Base-by-base conservation (phyloP, 495 filamentous ascomycete genomes). In the Penicillium turbatum region DNA sequence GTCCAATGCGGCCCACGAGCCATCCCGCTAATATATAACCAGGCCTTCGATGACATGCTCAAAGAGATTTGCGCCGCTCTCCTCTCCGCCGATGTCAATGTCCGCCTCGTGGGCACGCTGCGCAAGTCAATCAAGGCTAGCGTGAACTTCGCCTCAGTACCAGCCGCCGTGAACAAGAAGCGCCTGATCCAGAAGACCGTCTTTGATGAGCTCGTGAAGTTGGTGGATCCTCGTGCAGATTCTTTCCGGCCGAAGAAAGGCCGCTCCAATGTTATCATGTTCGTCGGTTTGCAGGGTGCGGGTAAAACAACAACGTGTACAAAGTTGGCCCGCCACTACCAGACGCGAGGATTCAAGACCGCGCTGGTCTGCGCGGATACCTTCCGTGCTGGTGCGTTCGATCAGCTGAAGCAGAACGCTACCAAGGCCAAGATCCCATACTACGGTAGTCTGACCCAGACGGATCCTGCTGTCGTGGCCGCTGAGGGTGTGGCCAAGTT, bases 381-480 rank as follows among this genome's bases (percentile, higher is more conserved):
- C 31, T 99, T 99, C 76, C 89, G 93, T 65, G 93, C 93, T 27
- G 93, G 93, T 71, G 93, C 93, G 37, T 99, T 97, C 62, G 93
- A 99, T 66, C 93, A 99, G 74, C 74, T 99, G 59, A 99, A 97
- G 68, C 93, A 99, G 70, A 99, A 97, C 65, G 93, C 93, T 1
- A 97, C 90, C 41, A 97, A 97, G 71, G 93, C 95, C 10, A 96
- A 96, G 78, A 97, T 99, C 32, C 95, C 93, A 7, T 99, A 99
- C 79, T 97, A 93, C 65, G 93, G 93, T 61, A 92, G 87, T 54
- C 73, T 97, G 44, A 97, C 92, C 0, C 90, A 97, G 67, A 97
- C 91, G 8, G 95, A 99, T 67, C 93, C 93, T 1, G 92, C 90
- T 5, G 83, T 90, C 24, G 95, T 99, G 16, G 90, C 95, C 1